These are phyloP conservation scores for Xylaria sp. DNA, from an alignment of 2,329 filamentous ascomycete genomes.

Conservation along the genomic window DNA sequence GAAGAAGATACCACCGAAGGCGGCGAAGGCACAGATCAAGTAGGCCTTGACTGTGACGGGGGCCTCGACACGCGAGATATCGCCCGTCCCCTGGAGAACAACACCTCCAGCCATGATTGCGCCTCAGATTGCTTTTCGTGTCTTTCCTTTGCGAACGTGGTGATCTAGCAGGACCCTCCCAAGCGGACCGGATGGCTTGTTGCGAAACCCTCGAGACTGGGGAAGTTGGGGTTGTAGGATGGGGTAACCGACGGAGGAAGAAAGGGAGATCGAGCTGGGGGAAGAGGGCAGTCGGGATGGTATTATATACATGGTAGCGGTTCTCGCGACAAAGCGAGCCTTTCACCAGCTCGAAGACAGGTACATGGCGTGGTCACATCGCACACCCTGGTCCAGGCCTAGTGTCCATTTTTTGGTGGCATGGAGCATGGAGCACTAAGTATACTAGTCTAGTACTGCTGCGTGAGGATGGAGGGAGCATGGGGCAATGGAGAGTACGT, in stretches of 20 bases:
- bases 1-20: constrained; percentile 80
- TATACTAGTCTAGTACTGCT: no score
- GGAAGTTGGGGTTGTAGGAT: constrained; percentile 35
- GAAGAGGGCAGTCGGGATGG: constrained; percentile 36
- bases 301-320: constrained; percentile 43
- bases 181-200: constrained; percentile 37
- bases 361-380: constrained; percentile 39
- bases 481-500: not conserved
- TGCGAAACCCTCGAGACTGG: constrained; percentile 32
- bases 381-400: constrained; percentile 31
- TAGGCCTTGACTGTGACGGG: constrained; percentile 76
- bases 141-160: constrained; percentile 34
- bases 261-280: constrained; percentile 23
- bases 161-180: constrained; percentile 32
- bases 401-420: not conserved
- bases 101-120: constrained; percentile 48
- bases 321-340: constrained; percentile 34
- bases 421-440: constrained; percentile 29
- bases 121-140: constrained; percentile 19
- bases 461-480: not conserved
- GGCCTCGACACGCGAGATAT: constrained; percentile 71
- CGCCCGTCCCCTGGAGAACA: constrained; percentile 52
- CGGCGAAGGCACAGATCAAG: constrained; percentile 74
- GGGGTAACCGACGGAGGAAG: constrained; percentile 39
- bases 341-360: constrained; percentile 27